A percentile compares a stretch with the other conserved stretches of the same genome.
phyloP scores from a whole-genome alignment of 805 yeast species.

The Pichia membranifaciens region DNA sequence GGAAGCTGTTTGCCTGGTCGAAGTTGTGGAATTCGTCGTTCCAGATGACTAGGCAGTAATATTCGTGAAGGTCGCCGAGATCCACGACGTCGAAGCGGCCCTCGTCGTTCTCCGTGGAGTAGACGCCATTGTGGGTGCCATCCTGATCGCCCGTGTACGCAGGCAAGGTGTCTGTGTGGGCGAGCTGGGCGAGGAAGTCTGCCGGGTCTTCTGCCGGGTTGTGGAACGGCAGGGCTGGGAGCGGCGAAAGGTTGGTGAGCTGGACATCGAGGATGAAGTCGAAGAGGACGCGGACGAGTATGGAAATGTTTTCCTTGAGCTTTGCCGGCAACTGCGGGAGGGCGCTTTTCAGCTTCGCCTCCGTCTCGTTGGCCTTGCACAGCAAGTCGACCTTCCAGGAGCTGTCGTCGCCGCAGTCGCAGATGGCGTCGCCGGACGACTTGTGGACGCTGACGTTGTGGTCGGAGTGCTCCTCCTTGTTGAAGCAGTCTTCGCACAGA shows the following conservation, averaged over 20 bases:
- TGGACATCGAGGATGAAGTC: constrained; percentile 40
- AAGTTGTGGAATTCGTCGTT: constrained; percentile 71
- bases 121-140: background rate
- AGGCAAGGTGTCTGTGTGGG: background rate
- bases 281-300: constrained; percentile 28
- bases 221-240: background rate
- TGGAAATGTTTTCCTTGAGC: constrained; percentile 20
- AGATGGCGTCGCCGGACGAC: constrained; percentile 51
- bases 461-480: constrained; percentile 57
- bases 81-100: background rate
- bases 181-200: background rate
- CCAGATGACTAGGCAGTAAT: constrained; percentile 57
- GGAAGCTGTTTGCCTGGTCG: constrained; percentile 24
- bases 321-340: constrained; percentile 16
- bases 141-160: background rate
- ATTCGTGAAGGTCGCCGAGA: constrained; percentile 7
- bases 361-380: constrained; percentile 35
- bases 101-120: background rate
- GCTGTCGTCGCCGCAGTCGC: constrained; percentile 69
- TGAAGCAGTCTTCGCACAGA: constrained; percentile 66
- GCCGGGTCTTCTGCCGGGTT: background rate
- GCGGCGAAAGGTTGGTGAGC: constrained; percentile 30
- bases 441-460: constrained; percentile 56
- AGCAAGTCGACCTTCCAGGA: constrained; percentile 52
- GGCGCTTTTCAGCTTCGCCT: constrained; percentile 4